Percentiles rank a stretch among this genome's conserved stretches.
Evolutionary conservation across 2,329 filamentous ascomycete species (phyloP).

Genomic region (Phaeoacremonium minimum): DNA sequence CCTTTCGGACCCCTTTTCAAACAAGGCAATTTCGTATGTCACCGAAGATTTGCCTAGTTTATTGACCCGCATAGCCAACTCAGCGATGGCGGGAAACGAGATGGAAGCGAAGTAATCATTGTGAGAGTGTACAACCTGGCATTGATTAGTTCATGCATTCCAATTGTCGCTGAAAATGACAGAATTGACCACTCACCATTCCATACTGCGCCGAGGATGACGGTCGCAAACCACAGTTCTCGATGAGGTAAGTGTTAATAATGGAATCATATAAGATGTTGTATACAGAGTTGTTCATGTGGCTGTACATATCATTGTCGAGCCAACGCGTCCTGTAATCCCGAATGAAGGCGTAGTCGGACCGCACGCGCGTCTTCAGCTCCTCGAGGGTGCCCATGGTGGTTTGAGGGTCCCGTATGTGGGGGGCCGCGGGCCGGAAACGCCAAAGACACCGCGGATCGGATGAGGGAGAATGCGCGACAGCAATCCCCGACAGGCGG

Average conservation of each 20-base stretch:
- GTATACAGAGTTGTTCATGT: constrained; percentile 90
- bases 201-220: constrained; percentile 68
- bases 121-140: constrained; percentile 62
- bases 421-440: no score
- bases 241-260: constrained; percentile 83
- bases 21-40: constrained; percentile 84
- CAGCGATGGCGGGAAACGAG: constrained; percentile 75
- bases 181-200: no score
- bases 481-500: no score
- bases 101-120: constrained; percentile 82
- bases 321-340: constrained; percentile 88
- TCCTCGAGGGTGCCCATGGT: constrained; percentile 25
- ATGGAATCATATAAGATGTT: constrained; percentile 85
- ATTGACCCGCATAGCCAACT: constrained; percentile 76
- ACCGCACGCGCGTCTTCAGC: constrained; percentile 59
- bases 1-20: constrained; percentile 66
- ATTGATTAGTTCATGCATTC: constrained; percentile 2
- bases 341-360: constrained; percentile 73
- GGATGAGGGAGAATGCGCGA: no score
- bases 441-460: no score
- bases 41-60: constrained; percentile 84
- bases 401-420: constrained; percentile 2
- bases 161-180: no score
- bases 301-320: constrained; percentile 48
- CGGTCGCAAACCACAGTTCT: constrained; percentile 70